phyloP scores from a whole-genome alignment of 208 protist genomes.

The Leishmania braziliensis region DNA sequence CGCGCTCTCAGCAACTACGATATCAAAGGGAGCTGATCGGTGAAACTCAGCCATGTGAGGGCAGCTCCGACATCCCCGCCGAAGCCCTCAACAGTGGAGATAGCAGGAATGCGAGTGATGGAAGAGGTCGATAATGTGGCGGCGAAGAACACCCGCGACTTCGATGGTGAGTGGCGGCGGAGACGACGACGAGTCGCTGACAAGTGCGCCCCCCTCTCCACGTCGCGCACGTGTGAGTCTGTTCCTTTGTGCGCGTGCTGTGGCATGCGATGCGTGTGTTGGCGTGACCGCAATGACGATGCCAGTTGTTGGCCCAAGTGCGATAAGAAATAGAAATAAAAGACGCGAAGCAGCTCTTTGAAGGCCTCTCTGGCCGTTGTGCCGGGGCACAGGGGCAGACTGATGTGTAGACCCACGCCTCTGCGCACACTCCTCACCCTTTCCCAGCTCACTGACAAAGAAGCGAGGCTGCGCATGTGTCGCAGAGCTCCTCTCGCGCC shows the following conservation, averaged over 20 bases:
- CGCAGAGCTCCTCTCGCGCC: not conserved
- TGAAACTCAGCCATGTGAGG: not conserved
- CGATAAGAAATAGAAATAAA: not conserved
- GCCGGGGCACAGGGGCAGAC: not conserved
- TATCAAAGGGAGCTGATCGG: not conserved
- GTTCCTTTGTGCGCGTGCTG: not conserved
- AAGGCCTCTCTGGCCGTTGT: not conserved
- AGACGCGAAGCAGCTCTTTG: not conserved
- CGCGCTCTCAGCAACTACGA: not conserved
- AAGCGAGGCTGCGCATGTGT: constrained; percentile 7
- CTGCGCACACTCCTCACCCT: not conserved
- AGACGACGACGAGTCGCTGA: not conserved
- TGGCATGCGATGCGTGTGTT: not conserved
- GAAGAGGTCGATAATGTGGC: not conserved
- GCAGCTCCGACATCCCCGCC: not conserved
- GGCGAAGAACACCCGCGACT: not conserved
- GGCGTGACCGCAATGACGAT: not conserved
- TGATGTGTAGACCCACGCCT: not conserved
- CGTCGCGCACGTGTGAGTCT: not conserved
- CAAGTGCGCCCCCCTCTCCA: not conserved
- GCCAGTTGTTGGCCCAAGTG: not conserved
- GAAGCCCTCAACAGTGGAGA: not conserved
- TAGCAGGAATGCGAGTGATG: too few species aligned
- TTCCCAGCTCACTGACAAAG: not conserved
- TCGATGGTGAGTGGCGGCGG: not conserved